Conservation (phyloP, 1,139 yeast species). For the Pichia sp. region DNA sequence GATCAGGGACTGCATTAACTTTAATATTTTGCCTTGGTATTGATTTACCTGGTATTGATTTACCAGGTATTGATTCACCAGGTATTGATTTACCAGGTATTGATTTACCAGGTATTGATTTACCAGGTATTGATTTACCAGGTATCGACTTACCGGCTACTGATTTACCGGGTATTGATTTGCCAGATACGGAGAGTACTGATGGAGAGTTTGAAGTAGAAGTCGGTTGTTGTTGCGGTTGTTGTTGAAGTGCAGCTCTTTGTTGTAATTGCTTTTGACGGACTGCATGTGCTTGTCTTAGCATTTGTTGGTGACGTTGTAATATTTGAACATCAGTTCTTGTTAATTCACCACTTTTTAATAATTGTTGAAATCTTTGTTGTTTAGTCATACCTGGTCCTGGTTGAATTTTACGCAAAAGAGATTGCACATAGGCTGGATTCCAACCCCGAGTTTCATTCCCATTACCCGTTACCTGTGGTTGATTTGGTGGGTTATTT, state of each 20-base stretch:
- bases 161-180: too few species aligned
- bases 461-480: background rate
- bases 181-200: too few species aligned
- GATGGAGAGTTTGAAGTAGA: too few species aligned
- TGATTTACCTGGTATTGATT: background rate
- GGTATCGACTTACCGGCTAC: constrained; percentile 3
- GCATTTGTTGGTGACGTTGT: constrained; percentile 29
- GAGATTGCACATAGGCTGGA: constrained; percentile 21
- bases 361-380: constrained; percentile 27
- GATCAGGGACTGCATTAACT: too few species aligned
- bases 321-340: constrained; percentile 26
- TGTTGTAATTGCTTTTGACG: constrained; percentile 25
- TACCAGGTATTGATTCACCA: constrained; percentile 5
- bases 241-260: constrained; percentile 10
- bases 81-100: constrained; percentile 4
- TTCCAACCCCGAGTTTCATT: constrained; percentile 11
- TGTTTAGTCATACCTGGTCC: constrained; percentile 29
- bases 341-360: constrained; percentile 26
- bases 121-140: constrained; percentile 6
- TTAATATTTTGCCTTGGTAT: too few species aligned
- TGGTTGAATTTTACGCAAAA: constrained; percentile 27
- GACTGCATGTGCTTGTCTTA: constrained; percentile 24
- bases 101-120: constrained; percentile 1
- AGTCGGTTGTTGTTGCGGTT: constrained; percentile 7
- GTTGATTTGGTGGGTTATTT: background rate